These are phyloP conservation scores for Tylopilus plumbeoviolaceoides DNA, from an alignment of 768 basidiomycete genomes.

Conservation along the genomic window DNA sequence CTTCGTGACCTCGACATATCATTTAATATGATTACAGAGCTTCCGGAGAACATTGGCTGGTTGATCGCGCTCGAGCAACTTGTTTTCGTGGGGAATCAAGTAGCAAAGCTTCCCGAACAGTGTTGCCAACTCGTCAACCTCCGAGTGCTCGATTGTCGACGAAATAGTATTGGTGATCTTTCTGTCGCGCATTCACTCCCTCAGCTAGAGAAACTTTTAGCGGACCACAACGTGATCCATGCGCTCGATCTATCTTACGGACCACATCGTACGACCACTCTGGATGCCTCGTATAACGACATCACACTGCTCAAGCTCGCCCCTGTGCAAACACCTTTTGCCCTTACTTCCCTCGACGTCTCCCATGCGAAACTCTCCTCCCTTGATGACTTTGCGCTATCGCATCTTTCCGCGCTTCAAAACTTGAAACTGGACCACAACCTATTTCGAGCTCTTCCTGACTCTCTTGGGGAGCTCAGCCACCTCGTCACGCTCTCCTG, in stretches of 20 bases:
- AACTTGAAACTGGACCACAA: constrained; percentile 82
- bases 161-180: constrained; percentile 81
- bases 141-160: constrained; percentile 72
- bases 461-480: constrained; percentile 71
- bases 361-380: constrained; percentile 86
- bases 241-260: constrained; percentile 78
- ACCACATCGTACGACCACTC: constrained; percentile 47
- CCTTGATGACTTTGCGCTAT: constrained; percentile 69
- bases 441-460: constrained; percentile 76
- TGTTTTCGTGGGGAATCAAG: constrained; percentile 81
- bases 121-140: constrained; percentile 56
- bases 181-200: constrained; percentile 66
- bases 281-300: constrained; percentile 86
- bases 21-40: constrained; percentile 81
- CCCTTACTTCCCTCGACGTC: constrained; percentile 76
- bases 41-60: constrained; percentile 77
- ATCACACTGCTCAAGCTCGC: constrained; percentile 72
- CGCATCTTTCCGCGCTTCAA: constrained; percentile 67
- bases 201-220: constrained; percentile 58
- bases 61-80: constrained; percentile 67
- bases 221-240: constrained; percentile 81
- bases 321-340: constrained; percentile 42
- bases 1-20: constrained; percentile 89
- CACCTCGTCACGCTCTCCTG: constrained; percentile 74
- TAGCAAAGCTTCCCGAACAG: constrained; percentile 65